Percentiles rank a stretch among this genome's conserved stretches.
Evolutionary conservation across 2,329 filamentous ascomycete species (phyloP).

Genomic region (Rutstroemia sp.): DNA sequence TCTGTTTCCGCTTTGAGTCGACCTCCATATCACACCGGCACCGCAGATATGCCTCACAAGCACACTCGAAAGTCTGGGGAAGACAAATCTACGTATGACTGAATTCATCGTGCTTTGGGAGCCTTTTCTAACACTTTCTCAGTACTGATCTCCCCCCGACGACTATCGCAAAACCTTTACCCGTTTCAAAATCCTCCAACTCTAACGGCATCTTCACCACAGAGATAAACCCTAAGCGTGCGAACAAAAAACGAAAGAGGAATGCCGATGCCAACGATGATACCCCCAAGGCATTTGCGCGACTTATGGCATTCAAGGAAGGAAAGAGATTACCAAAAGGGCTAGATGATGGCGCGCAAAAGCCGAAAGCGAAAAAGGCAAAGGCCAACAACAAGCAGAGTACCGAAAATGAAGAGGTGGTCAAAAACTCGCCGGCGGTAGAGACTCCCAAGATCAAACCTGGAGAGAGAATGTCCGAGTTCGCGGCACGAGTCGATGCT

Average conservation of each 20-base stretch:
- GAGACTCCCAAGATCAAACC: conserved; percentile 65
- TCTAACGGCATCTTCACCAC: conserved; percentile 32
- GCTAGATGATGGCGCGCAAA: conserved; percentile 61
- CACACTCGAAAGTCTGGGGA: conserved; percentile 61
- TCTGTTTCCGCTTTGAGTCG: background rate
- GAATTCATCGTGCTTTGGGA: background rate
- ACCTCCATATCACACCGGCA: background rate
- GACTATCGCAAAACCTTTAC: conserved; percentile 50
- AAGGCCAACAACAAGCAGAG: conserved; percentile 19
- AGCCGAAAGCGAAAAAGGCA: conserved; percentile 23
- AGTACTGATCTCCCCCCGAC: conserved; percentile 47
- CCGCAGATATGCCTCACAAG: conserved; percentile 69
- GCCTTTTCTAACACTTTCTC: conserved; percentile 21
- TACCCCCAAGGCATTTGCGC: conserved; percentile 79
- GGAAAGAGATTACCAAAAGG: conserved; percentile 55
- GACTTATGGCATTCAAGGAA: conserved; percentile 69
- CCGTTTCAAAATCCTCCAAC: conserved; percentile 40
- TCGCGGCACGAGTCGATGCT: conserved; percentile 74
- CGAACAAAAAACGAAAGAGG: conserved; percentile 39
- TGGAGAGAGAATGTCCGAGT: conserved; percentile 77
- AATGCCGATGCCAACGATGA: conserved; percentile 50
- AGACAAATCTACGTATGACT: conserved; percentile 46
- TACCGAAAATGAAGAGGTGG: conserved; percentile 11
- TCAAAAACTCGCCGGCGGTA: conserved; percentile 17
- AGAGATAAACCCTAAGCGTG: conserved; percentile 26